These are phyloP conservation scores for Fulvia fulva DNA, from an alignment of 2,329 filamentous ascomycete genomes.

Conservation along the genomic window DNA sequence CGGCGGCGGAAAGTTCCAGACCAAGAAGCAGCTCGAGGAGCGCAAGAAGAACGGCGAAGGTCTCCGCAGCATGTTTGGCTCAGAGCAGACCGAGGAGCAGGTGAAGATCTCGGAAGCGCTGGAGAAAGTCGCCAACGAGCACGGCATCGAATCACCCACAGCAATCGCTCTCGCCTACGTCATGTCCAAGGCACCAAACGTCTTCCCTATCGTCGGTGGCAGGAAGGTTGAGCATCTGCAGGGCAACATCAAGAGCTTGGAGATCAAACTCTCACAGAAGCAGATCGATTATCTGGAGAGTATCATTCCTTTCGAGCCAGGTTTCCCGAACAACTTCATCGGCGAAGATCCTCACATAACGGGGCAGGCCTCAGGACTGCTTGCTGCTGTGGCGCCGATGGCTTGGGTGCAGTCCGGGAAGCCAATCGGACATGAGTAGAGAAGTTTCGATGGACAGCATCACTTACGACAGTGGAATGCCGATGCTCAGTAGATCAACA, in stretches of 20 bases:
- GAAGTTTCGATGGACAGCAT: neutral
- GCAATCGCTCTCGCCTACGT: constrained; percentile 63
- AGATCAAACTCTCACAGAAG: constrained; percentile 54
- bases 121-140: constrained; percentile 55
- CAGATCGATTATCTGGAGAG: constrained; percentile 65
- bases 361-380: constrained; percentile 24
- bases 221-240: constrained; percentile 66
- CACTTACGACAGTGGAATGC: neutral
- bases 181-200: constrained; percentile 55
- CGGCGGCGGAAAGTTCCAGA: constrained; percentile 39
- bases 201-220: constrained; percentile 63
- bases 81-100: constrained; percentile 43
- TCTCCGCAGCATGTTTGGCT: constrained; percentile 28
- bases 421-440: constrained; percentile 33
- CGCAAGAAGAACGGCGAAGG: constrained; percentile 37
- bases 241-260: constrained; percentile 65
- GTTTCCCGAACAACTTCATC: constrained; percentile 60
- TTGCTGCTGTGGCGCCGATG: constrained; percentile 28
- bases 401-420: constrained; percentile 26
- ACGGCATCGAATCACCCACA: constrained; percentile 40
- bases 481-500: neutral
- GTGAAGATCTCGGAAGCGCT: constrained; percentile 54
- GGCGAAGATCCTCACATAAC: constrained; percentile 30
- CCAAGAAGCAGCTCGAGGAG: constrained; percentile 43
- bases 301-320: constrained; percentile 59